phyloP scores from a whole-genome alignment of 2,329 filamentous ascomycete species.

The Endocalyx cinctus region DNA sequence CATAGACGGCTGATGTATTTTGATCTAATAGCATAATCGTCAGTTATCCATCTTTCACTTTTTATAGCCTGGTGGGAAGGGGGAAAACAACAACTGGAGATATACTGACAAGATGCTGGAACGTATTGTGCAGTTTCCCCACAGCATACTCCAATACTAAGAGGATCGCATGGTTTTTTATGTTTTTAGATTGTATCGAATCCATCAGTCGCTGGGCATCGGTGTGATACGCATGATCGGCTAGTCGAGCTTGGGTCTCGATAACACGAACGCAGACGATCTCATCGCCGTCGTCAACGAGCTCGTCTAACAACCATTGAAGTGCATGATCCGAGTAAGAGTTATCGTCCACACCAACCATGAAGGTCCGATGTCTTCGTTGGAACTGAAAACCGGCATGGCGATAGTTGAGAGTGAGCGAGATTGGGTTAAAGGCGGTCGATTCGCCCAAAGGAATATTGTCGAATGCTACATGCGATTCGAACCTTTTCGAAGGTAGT shows the following conservation, averaged over 20 bases:
- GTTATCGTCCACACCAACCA: slow-evolving; percentile 87
- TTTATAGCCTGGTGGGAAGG: no score
- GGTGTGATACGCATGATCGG: slow-evolving; percentile 66
- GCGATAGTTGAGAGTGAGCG: slow-evolving; percentile 78
- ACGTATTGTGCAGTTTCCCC: slow-evolving; percentile 84
- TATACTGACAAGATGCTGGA: slow-evolving; percentile 74
- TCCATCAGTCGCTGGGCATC: slow-evolving; percentile 73
- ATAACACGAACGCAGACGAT: slow-evolving; percentile 86
- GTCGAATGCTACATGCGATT: slow-evolving; percentile 57
- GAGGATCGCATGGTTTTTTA: slow-evolving; percentile 74
- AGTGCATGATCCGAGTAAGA: slow-evolving; percentile 89
- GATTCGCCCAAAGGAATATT: slow-evolving; percentile 54
- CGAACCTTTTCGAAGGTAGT: slow-evolving; percentile 45
- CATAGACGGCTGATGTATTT: slow-evolving; percentile 86
- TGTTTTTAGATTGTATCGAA: slow-evolving; percentile 73
- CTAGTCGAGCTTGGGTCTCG: slow-evolving; percentile 70
- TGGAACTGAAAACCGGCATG: slow-evolving; percentile 81
- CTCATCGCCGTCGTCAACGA: slow-evolving; percentile 91
- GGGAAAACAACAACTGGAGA: not conserved
- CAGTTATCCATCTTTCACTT: slow-evolving; percentile 3
- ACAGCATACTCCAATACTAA: slow-evolving; percentile 82
- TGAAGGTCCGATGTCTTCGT: slow-evolving; percentile 78
- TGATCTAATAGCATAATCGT: slow-evolving; percentile 55
- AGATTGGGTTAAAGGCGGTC: slow-evolving; percentile 56
- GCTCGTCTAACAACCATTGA: slow-evolving; percentile 86